These are phyloP conservation scores for Crithidia mellificae DNA, from an alignment of 208 protist species.

Conservation along the genomic window DNA sequence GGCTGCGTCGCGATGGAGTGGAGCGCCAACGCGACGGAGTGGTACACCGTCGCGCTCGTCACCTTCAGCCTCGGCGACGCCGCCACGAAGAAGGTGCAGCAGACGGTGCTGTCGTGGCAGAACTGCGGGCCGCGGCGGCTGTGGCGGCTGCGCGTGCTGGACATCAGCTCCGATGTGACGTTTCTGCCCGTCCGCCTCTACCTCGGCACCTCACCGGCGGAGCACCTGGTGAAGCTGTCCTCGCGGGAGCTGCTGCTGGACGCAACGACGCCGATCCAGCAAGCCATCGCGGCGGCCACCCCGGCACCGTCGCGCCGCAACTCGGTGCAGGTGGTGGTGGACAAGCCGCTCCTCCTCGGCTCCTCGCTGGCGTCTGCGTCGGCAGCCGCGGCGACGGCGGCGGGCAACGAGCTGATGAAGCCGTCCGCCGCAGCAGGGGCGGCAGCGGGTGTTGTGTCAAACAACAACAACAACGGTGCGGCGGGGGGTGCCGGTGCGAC, in stretches of 20 bases:
- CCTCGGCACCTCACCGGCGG: constrained; percentile 21
- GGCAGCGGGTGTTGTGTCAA: too few relatives aligned
- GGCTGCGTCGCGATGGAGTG: constrained; percentile 36
- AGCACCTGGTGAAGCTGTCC: constrained; percentile 8
- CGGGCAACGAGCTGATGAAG: not conserved
- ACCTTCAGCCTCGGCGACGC: constrained; percentile 9
- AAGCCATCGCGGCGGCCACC: not conserved
- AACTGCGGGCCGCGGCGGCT: constrained; percentile 22
- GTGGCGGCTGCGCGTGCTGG: constrained; percentile 29
- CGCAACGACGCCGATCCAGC: not conserved
- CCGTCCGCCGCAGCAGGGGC: not conserved
- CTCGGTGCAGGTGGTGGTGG: constrained; percentile 6
- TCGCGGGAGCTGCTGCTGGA: constrained; percentile 8
- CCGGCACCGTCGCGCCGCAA: not conserved
- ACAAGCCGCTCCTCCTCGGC: not conserved
- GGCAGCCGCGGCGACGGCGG: not conserved
- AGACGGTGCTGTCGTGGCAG: constrained; percentile 24
- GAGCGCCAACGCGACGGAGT: constrained; percentile 39
- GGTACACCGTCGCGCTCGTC: constrained; percentile 24
- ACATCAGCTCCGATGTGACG: constrained; percentile 17
- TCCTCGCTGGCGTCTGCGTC: not conserved
- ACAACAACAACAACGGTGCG: too few relatives aligned
- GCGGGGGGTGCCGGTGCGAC: too few relatives aligned
- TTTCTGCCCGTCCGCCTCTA: constrained; percentile 24
- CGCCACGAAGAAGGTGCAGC: not conserved